A percentile compares a stretch with the other conserved stretches of the same genome.
Conservation (phyloP, 177 flowering plant species). For the Tripterygium wilfordii region DNA sequence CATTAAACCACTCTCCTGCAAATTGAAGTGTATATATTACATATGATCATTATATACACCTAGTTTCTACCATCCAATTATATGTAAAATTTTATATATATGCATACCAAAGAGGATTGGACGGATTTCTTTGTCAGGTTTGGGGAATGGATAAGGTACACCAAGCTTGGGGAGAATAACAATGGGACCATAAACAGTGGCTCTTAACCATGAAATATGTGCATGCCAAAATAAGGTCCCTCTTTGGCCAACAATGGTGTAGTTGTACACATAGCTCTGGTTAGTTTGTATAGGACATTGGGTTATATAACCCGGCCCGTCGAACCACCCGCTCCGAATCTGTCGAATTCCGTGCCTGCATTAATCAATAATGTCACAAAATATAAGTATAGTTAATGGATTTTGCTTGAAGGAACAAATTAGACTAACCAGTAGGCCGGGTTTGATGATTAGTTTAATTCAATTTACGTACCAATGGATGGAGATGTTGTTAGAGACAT, state of each 20-base stretch:
- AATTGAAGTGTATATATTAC: neutral
- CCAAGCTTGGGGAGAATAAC: conserved; percentile 23
- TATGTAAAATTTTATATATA: neutral
- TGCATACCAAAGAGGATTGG: conserved; percentile 30
- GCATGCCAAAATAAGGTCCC: conserved; percentile 68
- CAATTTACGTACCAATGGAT: conserved; percentile 61
- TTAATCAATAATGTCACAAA: neutral
- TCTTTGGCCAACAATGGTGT: conserved; percentile 59
- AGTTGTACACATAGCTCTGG: conserved; percentile 56
- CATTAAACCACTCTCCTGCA: conserved; percentile 48
- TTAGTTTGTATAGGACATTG: conserved; percentile 78
- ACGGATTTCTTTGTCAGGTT: conserved; percentile 29
- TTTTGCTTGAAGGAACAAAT: too few species aligned
- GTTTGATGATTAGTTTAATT: too few species aligned
- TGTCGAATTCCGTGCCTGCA: conserved; percentile 72
- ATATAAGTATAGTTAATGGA: too few species aligned
- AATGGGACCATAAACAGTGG: conserved; percentile 43
- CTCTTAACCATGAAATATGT: conserved; percentile 68
- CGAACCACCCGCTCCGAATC: conserved; percentile 58
- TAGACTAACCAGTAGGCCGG: too few species aligned
- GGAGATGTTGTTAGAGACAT: conserved; percentile 45
- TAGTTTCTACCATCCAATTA: too few species aligned
- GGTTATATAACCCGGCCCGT: conserved; percentile 66
- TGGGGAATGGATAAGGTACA: conserved; percentile 21
- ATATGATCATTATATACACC: too few species aligned